Evolutionary conservation across 2,329 filamentous ascomycete species (phyloP).

Genomic region (Microcyclosporella mali): DNA sequence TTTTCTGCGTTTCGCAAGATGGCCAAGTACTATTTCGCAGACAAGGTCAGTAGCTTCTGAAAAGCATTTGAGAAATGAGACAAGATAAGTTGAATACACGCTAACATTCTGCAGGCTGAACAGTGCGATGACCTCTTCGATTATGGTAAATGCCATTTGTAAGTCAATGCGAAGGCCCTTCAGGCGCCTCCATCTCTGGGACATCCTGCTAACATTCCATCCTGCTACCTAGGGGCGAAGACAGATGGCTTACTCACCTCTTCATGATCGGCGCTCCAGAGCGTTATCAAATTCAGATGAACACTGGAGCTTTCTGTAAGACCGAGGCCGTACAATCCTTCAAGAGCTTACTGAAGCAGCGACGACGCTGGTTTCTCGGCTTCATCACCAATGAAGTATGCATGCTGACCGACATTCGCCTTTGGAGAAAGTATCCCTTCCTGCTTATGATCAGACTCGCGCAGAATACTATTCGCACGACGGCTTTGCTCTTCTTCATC

Average conservation of each 20-base stretch:
- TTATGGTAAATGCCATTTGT: slow-evolving; percentile 88
- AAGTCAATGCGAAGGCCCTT: no score
- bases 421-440: slow-evolving; percentile 87
- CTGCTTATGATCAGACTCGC: slow-evolving; percentile 82
- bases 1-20: slow-evolving; percentile 95
- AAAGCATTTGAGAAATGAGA: no score
- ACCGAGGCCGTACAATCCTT: slow-evolving; percentile 93
- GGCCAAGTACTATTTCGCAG: slow-evolving; percentile 97
- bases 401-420: slow-evolving; percentile 89
- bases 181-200: no score
- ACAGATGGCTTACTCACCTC: slow-evolving; percentile 92
- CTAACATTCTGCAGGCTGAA: slow-evolving; percentile 50
- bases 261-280: slow-evolving; percentile 98
- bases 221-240: slow-evolving; percentile 77
- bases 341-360: slow-evolving; percentile 80
- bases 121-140: slow-evolving; percentile 95
- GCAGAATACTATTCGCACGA: slow-evolving; percentile 94
- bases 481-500: slow-evolving; percentile 88
- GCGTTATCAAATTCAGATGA: slow-evolving; percentile 94
- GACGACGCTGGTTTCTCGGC: slow-evolving; percentile 90
- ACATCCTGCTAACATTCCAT: no score
- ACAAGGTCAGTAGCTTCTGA: slow-evolving; percentile 49
- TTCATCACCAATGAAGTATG: slow-evolving; percentile 98
- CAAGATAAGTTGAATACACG: no score
- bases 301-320: slow-evolving; percentile 95